Base-by-base conservation (phyloP, 805 yeast species). In the Candida incommunis region DNA sequence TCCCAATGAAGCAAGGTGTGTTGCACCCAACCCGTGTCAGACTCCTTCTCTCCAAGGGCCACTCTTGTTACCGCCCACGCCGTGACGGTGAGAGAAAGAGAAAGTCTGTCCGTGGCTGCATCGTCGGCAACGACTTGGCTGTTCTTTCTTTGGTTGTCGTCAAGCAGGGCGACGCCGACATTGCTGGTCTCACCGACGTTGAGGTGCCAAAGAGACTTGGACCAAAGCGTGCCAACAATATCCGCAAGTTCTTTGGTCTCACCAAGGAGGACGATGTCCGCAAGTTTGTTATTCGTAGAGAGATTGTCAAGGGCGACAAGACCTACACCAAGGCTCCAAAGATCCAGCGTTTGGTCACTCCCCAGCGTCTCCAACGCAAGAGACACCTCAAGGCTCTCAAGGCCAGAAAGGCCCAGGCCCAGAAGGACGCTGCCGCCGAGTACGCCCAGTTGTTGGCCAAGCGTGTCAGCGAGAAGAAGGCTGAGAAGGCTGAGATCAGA, bases 1-100 rank as follows among this genome's bases (percentile, higher is more conserved):
- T 92, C 96, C 97, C 98, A 76, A 92, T 94, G 98, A 92, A 88
- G 76, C 98, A 94, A 76, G 98, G 98, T 82, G 98, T 92, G 58
- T 76, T 92, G 80, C 92, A 86, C 78, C 97, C 98, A 75, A 87
- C 94, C 81, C 94, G 98, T 82, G 97, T 92, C 64, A 87, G 84
- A 71, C 80, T 92, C 65, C 80, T 92, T 69, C 78, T 92, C 68
- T 71, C 95, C 61, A 80, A 86, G 75, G 95, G 90, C 66, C 82
- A 76, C 77, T 85, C 96, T 63, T 90, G 97, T 80, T 92, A 92
- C 94, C 90, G 98, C 80, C 94, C 95, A 72, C 92, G 98, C 80
- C 86, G 97, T 77, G 67, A 72, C 58, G 98, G 98, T 82, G 98
- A 92, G 81, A 85, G 98, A 78, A 92, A 92, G 95, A 88, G 98